Conservation (phyloP, 495 filamentous ascomycete genomes). For the Geoglossum glabrum region DNA sequence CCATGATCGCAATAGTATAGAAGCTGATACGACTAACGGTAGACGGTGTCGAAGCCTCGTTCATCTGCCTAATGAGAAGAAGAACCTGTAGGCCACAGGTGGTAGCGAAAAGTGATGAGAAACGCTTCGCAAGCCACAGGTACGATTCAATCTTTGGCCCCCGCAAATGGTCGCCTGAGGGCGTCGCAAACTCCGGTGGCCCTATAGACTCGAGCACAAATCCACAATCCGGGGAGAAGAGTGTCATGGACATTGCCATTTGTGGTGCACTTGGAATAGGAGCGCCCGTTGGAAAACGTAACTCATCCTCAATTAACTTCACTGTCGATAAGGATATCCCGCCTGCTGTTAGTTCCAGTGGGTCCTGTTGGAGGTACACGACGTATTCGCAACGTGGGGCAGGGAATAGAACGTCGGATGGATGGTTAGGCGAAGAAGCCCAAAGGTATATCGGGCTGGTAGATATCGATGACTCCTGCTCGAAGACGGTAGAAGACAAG, state of each 20-base stretch:
- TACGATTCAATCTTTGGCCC: slow-evolving; percentile 67
- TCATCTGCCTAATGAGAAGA: slow-evolving; percentile 66
- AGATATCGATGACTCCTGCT: slow-evolving; percentile 28
- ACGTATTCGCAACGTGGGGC: slow-evolving; percentile 74
- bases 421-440: slow-evolving; percentile 37
- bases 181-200: slow-evolving; percentile 44
- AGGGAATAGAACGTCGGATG: slow-evolving; percentile 34
- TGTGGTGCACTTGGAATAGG: slow-evolving; percentile 43
- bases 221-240: slow-evolving; percentile 88
- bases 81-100: slow-evolving; percentile 49
- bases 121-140: slow-evolving; percentile 40
- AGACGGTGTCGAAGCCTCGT: slow-evolving; percentile 84
- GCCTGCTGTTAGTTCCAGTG: slow-evolving; percentile 15
- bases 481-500: slow-evolving; percentile 41
- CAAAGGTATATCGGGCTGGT: slow-evolving; percentile 32
- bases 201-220: slow-evolving; percentile 82
- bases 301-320: slow-evolving; percentile 57
- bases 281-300: slow-evolving; percentile 70
- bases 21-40: slow-evolving; percentile 82
- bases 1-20: slow-evolving; percentile 65
- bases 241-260: slow-evolving; percentile 61
- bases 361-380: slow-evolving; percentile 69
- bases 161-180: slow-evolving; percentile 43
- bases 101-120: slow-evolving; percentile 43
- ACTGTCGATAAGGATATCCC: slow-evolving; percentile 19